A percentile compares a stretch with the other conserved stretches of the same genome.
These are phyloP conservation scores for Angomonas ambiguus DNA, from an alignment of 208 protist species.

Conservation along the genomic window DNA sequence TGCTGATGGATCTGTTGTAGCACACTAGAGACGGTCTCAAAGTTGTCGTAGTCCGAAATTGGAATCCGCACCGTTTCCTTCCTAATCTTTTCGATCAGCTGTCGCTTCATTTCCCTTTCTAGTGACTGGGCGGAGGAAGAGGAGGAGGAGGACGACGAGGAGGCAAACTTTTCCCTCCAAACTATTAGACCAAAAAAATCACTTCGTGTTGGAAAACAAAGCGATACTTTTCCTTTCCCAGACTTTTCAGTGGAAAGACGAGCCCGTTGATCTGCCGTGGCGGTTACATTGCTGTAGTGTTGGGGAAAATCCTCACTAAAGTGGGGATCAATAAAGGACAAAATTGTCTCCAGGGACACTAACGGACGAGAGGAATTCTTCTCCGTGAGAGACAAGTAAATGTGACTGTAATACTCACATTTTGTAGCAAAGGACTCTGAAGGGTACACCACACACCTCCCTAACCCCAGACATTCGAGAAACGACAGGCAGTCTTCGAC, in stretches of 20 bases:
- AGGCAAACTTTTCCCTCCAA: constrained; percentile 21
- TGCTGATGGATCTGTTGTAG: neutral
- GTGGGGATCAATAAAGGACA: neutral
- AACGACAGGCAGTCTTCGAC: neutral
- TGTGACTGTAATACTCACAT: neutral
- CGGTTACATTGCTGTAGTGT: too few relatives aligned
- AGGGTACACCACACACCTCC: neutral
- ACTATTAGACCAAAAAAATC: constrained; percentile 73
- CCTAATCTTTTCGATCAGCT: neutral
- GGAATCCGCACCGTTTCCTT: neutral
- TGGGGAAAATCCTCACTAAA: neutral
- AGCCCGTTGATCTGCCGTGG: too few relatives aligned
- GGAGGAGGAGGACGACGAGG: neutral
- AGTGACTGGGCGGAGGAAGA: neutral
- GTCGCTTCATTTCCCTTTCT: neutral
- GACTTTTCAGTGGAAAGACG: constrained; percentile 55
- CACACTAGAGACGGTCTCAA: neutral
- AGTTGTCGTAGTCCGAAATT: neutral
- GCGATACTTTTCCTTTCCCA: constrained; percentile 32
- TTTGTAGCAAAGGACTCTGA: neutral
- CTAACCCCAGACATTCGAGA: neutral
- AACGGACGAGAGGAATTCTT: neutral
- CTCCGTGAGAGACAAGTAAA: neutral
- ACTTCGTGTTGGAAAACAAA: constrained; percentile 62
- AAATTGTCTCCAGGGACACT: neutral